These are phyloP conservation scores for Candida sithepensis DNA, from an alignment of 805 yeast species.

Conservation along the genomic window DNA sequence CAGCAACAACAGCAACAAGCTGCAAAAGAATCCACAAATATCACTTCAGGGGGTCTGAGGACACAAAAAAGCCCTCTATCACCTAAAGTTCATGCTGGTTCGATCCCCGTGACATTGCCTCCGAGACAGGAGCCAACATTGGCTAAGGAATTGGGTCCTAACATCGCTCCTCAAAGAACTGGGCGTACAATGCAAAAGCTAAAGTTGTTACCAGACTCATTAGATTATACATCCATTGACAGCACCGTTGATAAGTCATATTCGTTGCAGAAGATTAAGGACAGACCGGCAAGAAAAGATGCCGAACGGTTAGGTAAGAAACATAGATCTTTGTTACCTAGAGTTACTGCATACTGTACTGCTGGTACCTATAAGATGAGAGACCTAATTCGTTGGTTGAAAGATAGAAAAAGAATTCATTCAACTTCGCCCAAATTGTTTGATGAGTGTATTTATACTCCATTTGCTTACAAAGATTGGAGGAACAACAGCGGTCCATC, in stretches of 20 bases:
- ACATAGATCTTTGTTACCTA: slow-evolving; percentile 78
- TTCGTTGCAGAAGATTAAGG: slow-evolving; percentile 83
- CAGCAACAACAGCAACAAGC: not conserved
- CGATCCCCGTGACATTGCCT: not conserved
- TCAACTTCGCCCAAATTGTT: slow-evolving; percentile 82
- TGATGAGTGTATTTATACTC: slow-evolving; percentile 94
- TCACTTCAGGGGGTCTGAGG: not conserved
- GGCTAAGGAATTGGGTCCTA: slow-evolving; percentile 38
- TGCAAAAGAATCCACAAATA: not conserved
- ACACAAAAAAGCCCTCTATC: not conserved
- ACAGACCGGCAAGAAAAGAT: slow-evolving; percentile 84
- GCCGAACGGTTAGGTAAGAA: slow-evolving; percentile 90
- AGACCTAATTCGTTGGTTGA: slow-evolving; percentile 80
- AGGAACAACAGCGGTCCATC: slow-evolving; percentile 37
- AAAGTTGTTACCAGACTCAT: slow-evolving; percentile 65
- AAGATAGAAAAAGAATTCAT: slow-evolving; percentile 67
- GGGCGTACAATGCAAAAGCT: slow-evolving; percentile 72
- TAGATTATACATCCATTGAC: slow-evolving; percentile 25
- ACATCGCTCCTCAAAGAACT: slow-evolving; percentile 69
- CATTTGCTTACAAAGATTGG: slow-evolving; percentile 82
- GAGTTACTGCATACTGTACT: slow-evolving; percentile 96
- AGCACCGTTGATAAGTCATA: slow-evolving; percentile 43
- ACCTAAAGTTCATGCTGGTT: not conserved
- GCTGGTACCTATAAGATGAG: slow-evolving; percentile 90
- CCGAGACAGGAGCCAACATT: slow-evolving; percentile 6